Base-by-base conservation (phyloP, 768 basidiomycete species). In the Hebeloma cylindrosporum region DNA sequence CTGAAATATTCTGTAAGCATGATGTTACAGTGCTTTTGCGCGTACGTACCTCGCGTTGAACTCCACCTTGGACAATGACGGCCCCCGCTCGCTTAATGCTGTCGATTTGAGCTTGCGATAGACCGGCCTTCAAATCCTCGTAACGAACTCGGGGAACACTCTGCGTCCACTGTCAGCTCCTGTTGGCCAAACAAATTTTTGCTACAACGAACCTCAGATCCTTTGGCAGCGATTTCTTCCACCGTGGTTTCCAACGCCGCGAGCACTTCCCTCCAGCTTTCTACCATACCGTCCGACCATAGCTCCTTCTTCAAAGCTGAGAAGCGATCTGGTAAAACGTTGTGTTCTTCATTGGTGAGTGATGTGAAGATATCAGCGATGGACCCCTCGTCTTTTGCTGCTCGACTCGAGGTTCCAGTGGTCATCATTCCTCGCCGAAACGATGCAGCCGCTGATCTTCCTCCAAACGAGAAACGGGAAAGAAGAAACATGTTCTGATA, bases 221-320 rank as follows among this genome's bases (percentile, higher is more conserved):
- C 77, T 18, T 54, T 60, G 9, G 51, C 50, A 2, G 66, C 66
- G 40, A 88, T 76, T 50, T 79, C 72, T 26, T 72, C 67, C 0
- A 76, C 70, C 2, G 66, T 71, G 4, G 40, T 48, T 47, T 75
- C 68, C 7, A 86, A 67, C 36, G 75, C 79, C 0, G 50, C 49
- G 5, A 85, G 56, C 0, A 88, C 73, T 25, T 77, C 68, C 31
- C 65, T 67, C 83, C 85, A 87, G 33, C 73, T 72, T 48, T 74
- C 61, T 5, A 65, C 49, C 7, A 86, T 59, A 2, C 47, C 52
- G 7, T 80, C 76, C 7, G 50, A 62, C 63, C 75, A 77, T 0
- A 88, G 47, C 20, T 63, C 59, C 47, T 71, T 73, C 67, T 91
- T 90, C 18, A 90, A 61, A 5, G 74, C 71, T 0, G 71, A 53